Evolutionary conservation across 257 asterid species (phyloP), one percentile per base, ranked within the genome.

Genomic region (Fraxinus pennsylvanica): DNA sequence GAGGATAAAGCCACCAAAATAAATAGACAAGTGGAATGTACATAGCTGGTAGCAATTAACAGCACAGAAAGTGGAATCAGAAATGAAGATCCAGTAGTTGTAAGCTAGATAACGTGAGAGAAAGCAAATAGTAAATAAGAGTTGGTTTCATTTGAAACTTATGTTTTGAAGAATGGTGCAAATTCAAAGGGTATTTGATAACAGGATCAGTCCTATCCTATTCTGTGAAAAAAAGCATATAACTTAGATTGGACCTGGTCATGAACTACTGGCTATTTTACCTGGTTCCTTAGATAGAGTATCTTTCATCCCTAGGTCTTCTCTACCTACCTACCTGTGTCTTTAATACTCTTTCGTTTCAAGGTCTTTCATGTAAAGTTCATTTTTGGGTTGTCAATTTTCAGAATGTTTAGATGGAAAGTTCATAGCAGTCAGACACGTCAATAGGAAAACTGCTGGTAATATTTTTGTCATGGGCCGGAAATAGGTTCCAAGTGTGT

Each of bases 181-280:
- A 76, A 78, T 39, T 59, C 36, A 71, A 21, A 72, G 12, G 36
- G 29, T 21, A 43, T 68, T 13, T 25, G 80, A 59, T 45, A 69
- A 75, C 47, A 45, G 54, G 43, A 76, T 21, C 30, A 33, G 9
- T 14, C 25, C 69, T 36, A 22, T 50, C 50, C 33, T 6, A 36
- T 10, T 36, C 1, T 14, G 73, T 29, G 1, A 66, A 21, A 57
- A 27, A 27, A 66, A 68, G 65, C 71, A 50, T 22, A 73, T 61
- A 35, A 45, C 54, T 45, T 45, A 19, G 54, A 45, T 13, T 45
- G n/a, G 54, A 14, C 54, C n/a, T 0, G 1, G n/a, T 45, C 6
- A 45, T 45, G 54, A 19, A 45, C 14, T 45, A 13, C 6, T 21
- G 65, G 21, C 8, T 54, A 17, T 54, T 54, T 17, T 54, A 15